Percentiles rank a stretch among this genome's conserved stretches.
Evolutionary conservation across 2,329 filamentous ascomycete genomes (phyloP).

Genomic region (Nemania sp.): DNA sequence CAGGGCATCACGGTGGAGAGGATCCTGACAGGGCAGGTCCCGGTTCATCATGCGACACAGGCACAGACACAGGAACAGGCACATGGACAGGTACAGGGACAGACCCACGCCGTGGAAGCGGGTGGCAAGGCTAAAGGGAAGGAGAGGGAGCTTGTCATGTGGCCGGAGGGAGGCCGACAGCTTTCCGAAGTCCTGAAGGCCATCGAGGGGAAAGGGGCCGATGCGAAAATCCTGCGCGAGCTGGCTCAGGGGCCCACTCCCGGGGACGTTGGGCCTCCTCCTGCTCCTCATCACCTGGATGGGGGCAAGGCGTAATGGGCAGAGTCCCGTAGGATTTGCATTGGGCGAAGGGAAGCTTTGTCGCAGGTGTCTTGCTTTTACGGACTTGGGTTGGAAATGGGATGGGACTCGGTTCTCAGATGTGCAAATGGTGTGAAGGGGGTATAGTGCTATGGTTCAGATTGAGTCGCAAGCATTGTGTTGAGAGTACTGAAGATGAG

Average conservation of each 20-base stretch:
- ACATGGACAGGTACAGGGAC: too few relatives aligned
- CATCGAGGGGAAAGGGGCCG: conserved; percentile 43
- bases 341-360: too few relatives aligned
- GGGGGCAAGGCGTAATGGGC: not conserved
- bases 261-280: not conserved
- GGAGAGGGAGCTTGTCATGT: conserved; percentile 42
- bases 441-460: too few relatives aligned
- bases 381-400: too few relatives aligned
- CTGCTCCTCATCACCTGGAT: too few relatives aligned
- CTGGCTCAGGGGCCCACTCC: conserved; percentile 33
- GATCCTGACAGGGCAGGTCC: conserved; percentile 53
- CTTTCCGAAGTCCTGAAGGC: conserved; percentile 47
- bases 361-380: too few relatives aligned
- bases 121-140: conserved; percentile 37
- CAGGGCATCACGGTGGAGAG: conserved; percentile 49
- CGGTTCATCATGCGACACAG: conserved; percentile 19
- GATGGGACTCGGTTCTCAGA: too few relatives aligned
- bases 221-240: conserved; percentile 31
- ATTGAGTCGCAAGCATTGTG: too few relatives aligned
- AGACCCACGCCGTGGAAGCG: conserved; percentile 9
- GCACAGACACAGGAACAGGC: too few relatives aligned
- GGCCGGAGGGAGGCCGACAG: conserved; percentile 46
- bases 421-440: too few relatives aligned
- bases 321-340: not conserved
- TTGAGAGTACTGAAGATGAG: too few relatives aligned